Evolutionary conservation across 2,329 filamentous ascomycete genomes (phyloP), one percentile per base, ranked within the genome.

Genomic region (Thielaviopsis populi): DNA sequence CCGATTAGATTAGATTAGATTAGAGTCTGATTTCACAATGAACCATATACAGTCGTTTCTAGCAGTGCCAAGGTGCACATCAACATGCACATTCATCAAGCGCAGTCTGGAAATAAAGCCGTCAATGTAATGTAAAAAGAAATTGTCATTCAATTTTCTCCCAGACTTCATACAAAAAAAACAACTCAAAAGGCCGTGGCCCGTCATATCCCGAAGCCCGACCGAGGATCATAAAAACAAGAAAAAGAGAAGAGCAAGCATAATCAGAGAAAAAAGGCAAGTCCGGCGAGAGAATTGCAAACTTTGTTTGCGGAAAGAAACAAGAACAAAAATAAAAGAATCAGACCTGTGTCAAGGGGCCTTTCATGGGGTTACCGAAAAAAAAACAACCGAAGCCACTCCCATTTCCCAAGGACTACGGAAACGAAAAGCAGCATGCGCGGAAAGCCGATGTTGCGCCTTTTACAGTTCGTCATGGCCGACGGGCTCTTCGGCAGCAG

Each of bases 381-480:
- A 40, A 13, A 59, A 19, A 19, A 59, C 10, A 59, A 27, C n/a
- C n/a, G 6, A 17, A n/a, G n/a, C 1, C 15, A 19, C 40, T 61
- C 19, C 59, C 46, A 33, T 15, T 37, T 48, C 59, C 22, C 59
- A 3, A 48, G 15, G 19, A 27, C n/a, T 30, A 50, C 50, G 41
- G 24, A 48, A 46, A 61, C 22, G 17, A 10, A 53, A 22, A 41
- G 46, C 24, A 43, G 48, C 10, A 63, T n/a, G n/a, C 58, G 22
- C 53, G 19, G 37, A 42, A 40, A 42, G 27, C 40, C 15, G 27
- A 48, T 5, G 17, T 37, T 59, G 59, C 63, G 65, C 65, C 68
- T 67, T 80, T 79, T 89, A 92, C 80, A 92, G 79, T 79, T 92
- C 89, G 72, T 92, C 88, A 71, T 90, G 87, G 42, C 69, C 72